Conservation (phyloP, 2,329 filamentous ascomycete genomes). For the Chaetomium strumarium region DNA sequence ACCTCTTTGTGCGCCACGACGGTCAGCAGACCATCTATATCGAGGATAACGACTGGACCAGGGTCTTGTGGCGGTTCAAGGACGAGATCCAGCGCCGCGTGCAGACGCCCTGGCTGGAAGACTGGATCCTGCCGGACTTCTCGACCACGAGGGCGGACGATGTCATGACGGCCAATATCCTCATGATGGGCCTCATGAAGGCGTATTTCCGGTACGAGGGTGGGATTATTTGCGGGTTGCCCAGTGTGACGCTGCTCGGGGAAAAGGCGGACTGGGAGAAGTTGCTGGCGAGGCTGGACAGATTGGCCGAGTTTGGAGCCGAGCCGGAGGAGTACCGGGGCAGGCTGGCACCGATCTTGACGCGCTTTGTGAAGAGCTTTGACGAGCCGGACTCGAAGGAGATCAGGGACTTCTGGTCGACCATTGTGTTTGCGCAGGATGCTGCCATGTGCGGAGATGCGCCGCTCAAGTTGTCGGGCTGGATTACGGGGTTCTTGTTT, state of each 20-base stretch:
- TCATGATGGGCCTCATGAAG: constrained; percentile 41
- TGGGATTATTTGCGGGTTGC: constrained; percentile 37
- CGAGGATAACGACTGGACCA: constrained; percentile 22
- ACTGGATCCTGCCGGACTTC: constrained; percentile 40
- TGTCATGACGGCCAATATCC: constrained; percentile 35
- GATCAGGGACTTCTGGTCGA: constrained; percentile 37
- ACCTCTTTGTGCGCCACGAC: constrained; percentile 40
- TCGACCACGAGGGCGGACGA: constrained; percentile 35
- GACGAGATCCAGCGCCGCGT: constrained; percentile 36
- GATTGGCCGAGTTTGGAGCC: constrained; percentile 38
- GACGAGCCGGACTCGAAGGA: constrained; percentile 31
- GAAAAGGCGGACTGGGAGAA: constrained; percentile 34
- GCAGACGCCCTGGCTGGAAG: constrained; percentile 35
- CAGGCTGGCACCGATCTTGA: constrained; percentile 40
- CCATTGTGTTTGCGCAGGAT: constrained; percentile 34
- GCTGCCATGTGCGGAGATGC: constrained; percentile 27
- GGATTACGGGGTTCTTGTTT: constrained; percentile 43
- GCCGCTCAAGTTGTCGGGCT: constrained; percentile 39
- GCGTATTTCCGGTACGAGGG: constrained; percentile 34
- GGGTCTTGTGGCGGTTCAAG: constrained; percentile 29
- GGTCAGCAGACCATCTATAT: constrained; percentile 36
- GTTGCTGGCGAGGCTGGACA: constrained; percentile 38
- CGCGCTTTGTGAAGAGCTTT: constrained; percentile 39
- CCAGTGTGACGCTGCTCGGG: constrained; percentile 37
- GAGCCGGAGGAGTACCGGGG: constrained; percentile 36